Conservation (phyloP, 78 protist genomes). For the Guillardia theta region DNA sequence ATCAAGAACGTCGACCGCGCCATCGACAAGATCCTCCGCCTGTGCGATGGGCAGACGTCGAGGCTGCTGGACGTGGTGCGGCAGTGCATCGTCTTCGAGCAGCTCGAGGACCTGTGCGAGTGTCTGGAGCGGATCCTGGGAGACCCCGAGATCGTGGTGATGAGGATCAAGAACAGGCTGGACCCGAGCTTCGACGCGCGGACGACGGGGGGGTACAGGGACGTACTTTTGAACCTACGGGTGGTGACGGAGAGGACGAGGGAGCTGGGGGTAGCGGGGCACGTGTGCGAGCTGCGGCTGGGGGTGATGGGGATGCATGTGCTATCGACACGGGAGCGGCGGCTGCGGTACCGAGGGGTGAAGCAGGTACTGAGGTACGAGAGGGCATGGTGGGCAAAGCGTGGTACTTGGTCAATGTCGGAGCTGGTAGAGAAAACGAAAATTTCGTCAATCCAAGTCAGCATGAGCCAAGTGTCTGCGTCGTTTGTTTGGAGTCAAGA, state of each 20-base stretch:
- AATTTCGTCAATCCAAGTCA: too few species aligned
- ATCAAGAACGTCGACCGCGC: background rate
- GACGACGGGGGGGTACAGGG: background rate
- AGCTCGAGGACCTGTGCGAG: background rate
- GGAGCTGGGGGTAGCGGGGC: background rate
- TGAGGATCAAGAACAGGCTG: background rate
- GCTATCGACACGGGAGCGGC: too few species aligned
- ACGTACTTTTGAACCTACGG: background rate
- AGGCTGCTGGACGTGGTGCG: slow-evolving; percentile 2
- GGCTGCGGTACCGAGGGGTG: too few species aligned
- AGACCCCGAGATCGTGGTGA: background rate
- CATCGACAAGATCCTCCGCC: background rate
- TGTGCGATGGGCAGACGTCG: background rate
- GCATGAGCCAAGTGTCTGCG: too few species aligned
- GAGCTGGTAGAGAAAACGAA: too few species aligned
- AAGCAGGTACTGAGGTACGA: too few species aligned
- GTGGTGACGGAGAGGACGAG: background rate
- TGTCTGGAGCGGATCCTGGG: background rate
- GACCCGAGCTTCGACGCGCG: background rate
- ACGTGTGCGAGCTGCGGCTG: slow-evolving; percentile 38
- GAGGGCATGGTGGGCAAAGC: too few species aligned
- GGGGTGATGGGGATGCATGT: too few species aligned
- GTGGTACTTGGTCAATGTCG: too few species aligned
- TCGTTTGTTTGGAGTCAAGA: too few species aligned
- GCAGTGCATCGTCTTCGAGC: background rate